A percentile compares a stretch with the other conserved stretches of the same genome.
These are phyloP conservation scores for Ophiostoma piceae DNA, from an alignment of 2,329 filamentous ascomycete genomes.

Conservation along the genomic window DNA sequence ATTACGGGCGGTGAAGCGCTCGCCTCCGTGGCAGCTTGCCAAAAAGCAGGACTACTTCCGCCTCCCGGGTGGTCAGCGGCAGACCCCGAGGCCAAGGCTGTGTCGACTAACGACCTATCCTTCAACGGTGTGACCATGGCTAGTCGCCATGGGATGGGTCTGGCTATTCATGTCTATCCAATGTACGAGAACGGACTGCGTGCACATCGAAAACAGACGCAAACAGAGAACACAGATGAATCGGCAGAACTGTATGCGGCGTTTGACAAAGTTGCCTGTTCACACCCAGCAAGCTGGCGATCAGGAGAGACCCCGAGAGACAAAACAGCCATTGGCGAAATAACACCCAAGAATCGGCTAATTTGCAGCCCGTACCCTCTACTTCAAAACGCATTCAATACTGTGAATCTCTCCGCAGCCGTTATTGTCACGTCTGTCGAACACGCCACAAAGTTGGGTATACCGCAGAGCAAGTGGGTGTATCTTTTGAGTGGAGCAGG, in stretches of 20 bases:
- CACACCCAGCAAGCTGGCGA: constrained; percentile 22
- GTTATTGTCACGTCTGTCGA: constrained; percentile 22
- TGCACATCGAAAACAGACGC: constrained; percentile 20
- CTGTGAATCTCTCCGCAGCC: constrained; percentile 24
- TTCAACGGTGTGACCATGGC: constrained; percentile 20
- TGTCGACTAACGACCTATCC: constrained; percentile 18
- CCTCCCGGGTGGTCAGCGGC: constrained; percentile 21
- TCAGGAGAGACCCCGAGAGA: constrained; percentile 19
- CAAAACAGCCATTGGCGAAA: constrained; percentile 12
- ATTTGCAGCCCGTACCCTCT: constrained; percentile 25
- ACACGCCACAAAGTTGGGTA: constrained; percentile 20
- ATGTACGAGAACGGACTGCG: constrained; percentile 25
- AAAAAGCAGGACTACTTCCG: constrained; percentile 17
- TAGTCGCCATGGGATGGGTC: constrained; percentile 21
- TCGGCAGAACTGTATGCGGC: constrained; percentile 24
- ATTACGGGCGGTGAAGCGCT: constrained; percentile 23
- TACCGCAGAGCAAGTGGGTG: constrained; percentile 19
- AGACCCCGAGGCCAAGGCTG: constrained; percentile 15
- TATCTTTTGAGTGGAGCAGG: constrained; percentile 22
- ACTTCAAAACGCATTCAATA: constrained; percentile 24
- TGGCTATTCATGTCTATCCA: constrained; percentile 23
- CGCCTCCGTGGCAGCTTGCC: constrained; percentile 20
- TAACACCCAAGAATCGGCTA: constrained; percentile 22
- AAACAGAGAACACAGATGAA: constrained; percentile 19
- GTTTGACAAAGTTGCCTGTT: constrained; percentile 20